Base-by-base conservation (phyloP, 2,329 filamentous ascomycete genomes). In the Cladosporium austrohemisphaericum region DNA sequence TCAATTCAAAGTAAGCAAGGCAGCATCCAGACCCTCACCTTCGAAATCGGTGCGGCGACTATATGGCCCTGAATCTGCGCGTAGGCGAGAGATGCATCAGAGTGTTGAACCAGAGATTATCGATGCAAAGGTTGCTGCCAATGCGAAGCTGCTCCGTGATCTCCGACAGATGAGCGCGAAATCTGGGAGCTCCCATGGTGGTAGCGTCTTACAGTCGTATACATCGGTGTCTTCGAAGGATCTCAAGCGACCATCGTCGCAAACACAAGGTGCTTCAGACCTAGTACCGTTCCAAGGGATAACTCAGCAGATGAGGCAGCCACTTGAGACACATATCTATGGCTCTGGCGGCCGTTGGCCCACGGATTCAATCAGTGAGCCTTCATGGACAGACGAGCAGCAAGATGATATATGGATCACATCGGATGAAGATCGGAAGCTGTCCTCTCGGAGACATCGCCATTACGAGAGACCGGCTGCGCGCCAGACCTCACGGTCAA, bases 351-450 rank as follows among this genome's bases (percentile, higher is more conserved):
- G 35, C 2, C 32, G 33, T 10, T 60, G 59, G 58, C 55, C 51
- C 2, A 60, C 52, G 5, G 59, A 60, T n/a, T 58, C 58, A 0
- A 36, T 51, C 4, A 49, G 51, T 23, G 51, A 48, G 16, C 25
- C 44, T 8, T 54, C 47, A 2, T 37, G 37, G 19, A 41, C 19
- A 18, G 45, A 56, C 13, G 54, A 56, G 8, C 25, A 41, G 18
- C 52, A 59, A 25, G 51, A 57, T 19, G 61, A 64, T 25, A 62
- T 62, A 16, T 66, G 64, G 64, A 54, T 65, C 18, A 66, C 64
- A 0, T 60, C 60, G 1, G 60, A 64, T 1, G 41, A 52, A 22
- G 51, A 57, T 10, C 14, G 31, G 5, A 50, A 40, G 18, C 37
- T 36, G n/a, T 43, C 26, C 16, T 38, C 23, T 2, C 46, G 44